A percentile compares a stretch with the other conserved stretches of the same genome.
Conservation (phyloP, 2,329 filamentous ascomycete genomes). For the Fusarium phyllophilum region DNA sequence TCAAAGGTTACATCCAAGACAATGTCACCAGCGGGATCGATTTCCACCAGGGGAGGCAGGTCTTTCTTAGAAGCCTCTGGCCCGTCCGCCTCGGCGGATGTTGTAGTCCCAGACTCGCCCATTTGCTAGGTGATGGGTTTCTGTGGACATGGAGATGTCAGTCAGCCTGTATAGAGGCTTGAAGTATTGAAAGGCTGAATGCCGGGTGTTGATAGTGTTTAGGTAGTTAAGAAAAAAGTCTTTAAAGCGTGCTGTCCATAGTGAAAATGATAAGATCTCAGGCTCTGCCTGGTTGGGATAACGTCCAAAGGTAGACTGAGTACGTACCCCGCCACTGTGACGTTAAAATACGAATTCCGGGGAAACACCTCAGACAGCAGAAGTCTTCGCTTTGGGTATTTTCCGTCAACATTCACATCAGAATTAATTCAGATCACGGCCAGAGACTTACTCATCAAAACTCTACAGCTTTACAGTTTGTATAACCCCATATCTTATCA, state of each 20-base stretch:
- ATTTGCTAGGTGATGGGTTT: conserved; percentile 37
- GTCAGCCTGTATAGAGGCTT: conserved; percentile 21
- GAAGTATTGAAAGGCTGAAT: neutral
- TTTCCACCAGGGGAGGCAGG: conserved; percentile 56
- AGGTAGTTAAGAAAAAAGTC: conserved; percentile 1
- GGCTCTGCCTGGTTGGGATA: conserved; percentile 15
- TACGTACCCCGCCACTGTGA: conserved; percentile 30
- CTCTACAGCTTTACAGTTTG: neutral
- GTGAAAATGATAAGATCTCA: conserved; percentile 27
- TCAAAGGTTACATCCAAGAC: conserved; percentile 74
- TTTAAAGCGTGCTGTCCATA: conserved; percentile 4
- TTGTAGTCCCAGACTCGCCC: conserved; percentile 47
- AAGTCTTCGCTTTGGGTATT: neutral
- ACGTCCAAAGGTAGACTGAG: conserved; percentile 7
- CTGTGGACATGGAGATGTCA: conserved; percentile 42
- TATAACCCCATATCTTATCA: neutral
- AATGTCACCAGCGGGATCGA: conserved; percentile 70
- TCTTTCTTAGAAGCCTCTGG: conserved; percentile 43
- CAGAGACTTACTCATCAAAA: neutral
- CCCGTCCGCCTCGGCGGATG: conserved; percentile 46
- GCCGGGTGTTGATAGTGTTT: conserved; percentile 7
- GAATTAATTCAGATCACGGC: neutral
- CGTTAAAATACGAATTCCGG: neutral
- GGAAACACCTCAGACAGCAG: neutral
- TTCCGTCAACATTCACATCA: neutral